phyloP scores from a whole-genome alignment of 495 filamentous ascomycete species.

The Talaromyces thailandensis region DNA sequence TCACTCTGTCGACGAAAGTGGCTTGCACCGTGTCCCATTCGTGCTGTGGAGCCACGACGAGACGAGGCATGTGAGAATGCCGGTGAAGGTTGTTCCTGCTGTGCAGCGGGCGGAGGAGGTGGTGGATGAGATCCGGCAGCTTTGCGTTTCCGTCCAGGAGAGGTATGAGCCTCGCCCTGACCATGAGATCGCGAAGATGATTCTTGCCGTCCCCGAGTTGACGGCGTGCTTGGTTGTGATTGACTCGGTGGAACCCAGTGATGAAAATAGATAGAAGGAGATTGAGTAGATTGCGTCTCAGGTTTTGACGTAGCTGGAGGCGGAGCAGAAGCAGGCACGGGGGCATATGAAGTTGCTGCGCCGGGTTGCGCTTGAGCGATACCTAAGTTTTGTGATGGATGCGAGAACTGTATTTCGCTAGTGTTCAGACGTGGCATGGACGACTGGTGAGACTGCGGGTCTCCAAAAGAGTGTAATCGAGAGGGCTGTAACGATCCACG shows the following conservation, averaged over 20 bases:
- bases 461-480: constrained; percentile 10
- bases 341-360: constrained; percentile 11
- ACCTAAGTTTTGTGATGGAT: constrained; percentile 21
- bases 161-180: constrained; percentile 24
- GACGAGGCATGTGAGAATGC: background rate
- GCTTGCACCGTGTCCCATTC: background rate
- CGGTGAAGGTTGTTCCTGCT: constrained; percentile 1
- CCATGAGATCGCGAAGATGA: constrained; percentile 18
- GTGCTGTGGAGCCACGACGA: background rate
- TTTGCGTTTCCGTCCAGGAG: constrained; percentile 37
- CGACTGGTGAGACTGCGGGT: constrained; percentile 21
- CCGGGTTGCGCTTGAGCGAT: constrained; percentile 19
- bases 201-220: constrained; percentile 21
- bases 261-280: constrained; percentile 77
- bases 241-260: constrained; percentile 77
- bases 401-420: constrained; percentile 41
- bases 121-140: constrained; percentile 25
- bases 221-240: constrained; percentile 18
- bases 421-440: constrained; percentile 46
- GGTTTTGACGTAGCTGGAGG: constrained; percentile 37
- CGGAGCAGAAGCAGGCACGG: constrained; percentile 37
- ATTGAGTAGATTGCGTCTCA: constrained; percentile 42
- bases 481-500: constrained; percentile 12
- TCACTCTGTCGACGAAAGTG: constrained; percentile 8
- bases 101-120: constrained; percentile 24